Base-by-base conservation (phyloP, 805 yeast genomes). In the Kodamaea restingae region DNA sequence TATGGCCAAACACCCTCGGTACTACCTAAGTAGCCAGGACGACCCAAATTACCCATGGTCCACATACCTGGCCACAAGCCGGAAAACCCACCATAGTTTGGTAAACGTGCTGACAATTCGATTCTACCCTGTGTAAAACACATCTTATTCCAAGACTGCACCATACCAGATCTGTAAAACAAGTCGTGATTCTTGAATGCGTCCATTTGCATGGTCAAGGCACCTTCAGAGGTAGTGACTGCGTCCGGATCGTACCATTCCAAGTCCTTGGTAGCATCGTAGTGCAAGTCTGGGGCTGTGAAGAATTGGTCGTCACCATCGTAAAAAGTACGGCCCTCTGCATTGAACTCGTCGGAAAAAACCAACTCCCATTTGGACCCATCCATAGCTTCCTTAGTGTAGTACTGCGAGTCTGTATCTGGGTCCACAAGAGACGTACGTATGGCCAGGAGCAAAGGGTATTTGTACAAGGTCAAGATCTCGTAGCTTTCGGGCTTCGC, bases 161-260 rank as follows among this genome's bases (percentile, higher is more conserved):
- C 55, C 96, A 88, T 87, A 15, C 91, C 97, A 1, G 95, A 84
- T 49, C 96, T 75, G 66, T 90, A 90, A 57, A 70, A 80, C 47
- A 90, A 64, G 50, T 82, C 68, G 63, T 88, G 96, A 61, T 85
- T 85, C 53, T 76, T 67, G 61, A 67, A 84, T 2, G 96, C 95
- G 56, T 90, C 97, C 79, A 90, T 65, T 39, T 81, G 71, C 15
- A 90, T 51, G 35, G 67, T 62, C 36, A 85, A 57, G 4, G 88
- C 71, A 43, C 97, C 97, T 48, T 84, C 76, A 4, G 63, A 67
- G 0, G 97, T 90, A 21, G 80, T 73, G 3, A 73, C 79, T 1
- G 96, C 96, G 58, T 90, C 96, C 1, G 98, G 98, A 44, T 80
- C 82, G 61, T 90, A 90, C 96, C 96, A 90, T 66, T 90, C 97